A percentile compares a stretch with the other conserved stretches of the same genome.
These are phyloP conservation scores for Euphorbia pulcherrima DNA, from an alignment of 345 rosid species.

Conservation along the genomic window DNA sequence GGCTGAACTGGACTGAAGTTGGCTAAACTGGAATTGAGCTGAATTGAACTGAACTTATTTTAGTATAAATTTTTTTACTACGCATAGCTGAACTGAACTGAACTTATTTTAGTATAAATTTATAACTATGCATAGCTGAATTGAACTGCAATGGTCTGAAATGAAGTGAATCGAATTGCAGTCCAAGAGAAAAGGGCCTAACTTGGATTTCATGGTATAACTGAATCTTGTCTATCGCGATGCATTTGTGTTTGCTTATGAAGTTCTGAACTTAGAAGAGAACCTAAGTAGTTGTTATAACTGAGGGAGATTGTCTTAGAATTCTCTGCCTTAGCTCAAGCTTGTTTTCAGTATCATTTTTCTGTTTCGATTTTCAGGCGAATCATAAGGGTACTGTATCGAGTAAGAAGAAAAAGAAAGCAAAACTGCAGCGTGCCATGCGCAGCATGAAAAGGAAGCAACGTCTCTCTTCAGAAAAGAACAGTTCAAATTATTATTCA, in stretches of 20 bases:
- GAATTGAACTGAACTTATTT: too few relatives aligned
- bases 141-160: too few relatives aligned
- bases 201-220: neutral
- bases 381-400: conserved; percentile 69
- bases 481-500: conserved; percentile 51
- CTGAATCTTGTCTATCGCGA: neutral
- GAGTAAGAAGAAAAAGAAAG: conserved; percentile 96
- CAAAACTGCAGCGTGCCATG: conserved; percentile 76
- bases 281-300: neutral
- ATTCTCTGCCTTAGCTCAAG: too few relatives aligned
- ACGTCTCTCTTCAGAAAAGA: conserved; percentile 54
- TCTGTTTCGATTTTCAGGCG: conserved; percentile 49
- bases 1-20: too few relatives aligned
- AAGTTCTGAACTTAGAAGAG: neutral
- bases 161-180: too few relatives aligned
- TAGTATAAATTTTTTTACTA: too few relatives aligned
- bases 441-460: conserved; percentile 78
- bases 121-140: too few relatives aligned
- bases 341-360: neutral
- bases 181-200: too few relatives aligned
- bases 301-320: neutral
- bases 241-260: neutral
- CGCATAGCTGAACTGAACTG: too few relatives aligned
- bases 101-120: too few relatives aligned
- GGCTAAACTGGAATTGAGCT: too few relatives aligned